These are phyloP conservation scores for Gossypium rotundifolium DNA, from an alignment of 345 rosid species.

Conservation along the genomic window DNA sequence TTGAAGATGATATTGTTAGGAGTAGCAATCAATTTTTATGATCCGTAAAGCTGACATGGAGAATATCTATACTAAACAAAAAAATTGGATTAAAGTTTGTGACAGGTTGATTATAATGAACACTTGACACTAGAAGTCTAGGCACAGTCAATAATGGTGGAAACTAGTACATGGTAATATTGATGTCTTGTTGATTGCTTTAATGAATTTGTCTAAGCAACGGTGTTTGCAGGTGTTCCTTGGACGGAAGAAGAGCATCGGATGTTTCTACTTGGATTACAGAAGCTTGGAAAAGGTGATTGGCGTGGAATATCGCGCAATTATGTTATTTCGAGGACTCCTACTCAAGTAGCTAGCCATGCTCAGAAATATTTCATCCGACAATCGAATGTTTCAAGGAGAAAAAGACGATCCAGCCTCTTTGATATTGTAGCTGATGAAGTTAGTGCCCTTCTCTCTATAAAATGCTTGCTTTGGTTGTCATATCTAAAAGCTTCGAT, in stretches of 20 bases:
- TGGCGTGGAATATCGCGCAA: constrained; percentile 98
- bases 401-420: constrained; percentile 95
- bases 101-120: too few relatives aligned
- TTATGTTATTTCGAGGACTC: constrained; percentile 83
- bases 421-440: constrained; percentile 90
- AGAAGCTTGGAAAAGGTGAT: constrained; percentile 97
- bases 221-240: constrained; percentile 56
- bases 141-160: background rate
- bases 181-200: background rate
- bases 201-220: background rate
- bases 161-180: background rate
- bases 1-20: too few relatives aligned
- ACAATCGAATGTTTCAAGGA: constrained; percentile 67
- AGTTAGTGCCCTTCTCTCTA: constrained; percentile 34
- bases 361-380: constrained; percentile 96
- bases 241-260: constrained; percentile 99
- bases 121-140: too few relatives aligned
- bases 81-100: too few relatives aligned
- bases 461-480: background rate
- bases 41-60: too few relatives aligned
- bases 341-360: constrained; percentile 99
- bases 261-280: constrained; percentile 85
- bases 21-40: too few relatives aligned
- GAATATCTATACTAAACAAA: too few relatives aligned
- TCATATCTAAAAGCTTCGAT: background rate